Evolutionary conservation across 768 basidiomycete species (phyloP).

Genomic region (Crucibulum laeve): DNA sequence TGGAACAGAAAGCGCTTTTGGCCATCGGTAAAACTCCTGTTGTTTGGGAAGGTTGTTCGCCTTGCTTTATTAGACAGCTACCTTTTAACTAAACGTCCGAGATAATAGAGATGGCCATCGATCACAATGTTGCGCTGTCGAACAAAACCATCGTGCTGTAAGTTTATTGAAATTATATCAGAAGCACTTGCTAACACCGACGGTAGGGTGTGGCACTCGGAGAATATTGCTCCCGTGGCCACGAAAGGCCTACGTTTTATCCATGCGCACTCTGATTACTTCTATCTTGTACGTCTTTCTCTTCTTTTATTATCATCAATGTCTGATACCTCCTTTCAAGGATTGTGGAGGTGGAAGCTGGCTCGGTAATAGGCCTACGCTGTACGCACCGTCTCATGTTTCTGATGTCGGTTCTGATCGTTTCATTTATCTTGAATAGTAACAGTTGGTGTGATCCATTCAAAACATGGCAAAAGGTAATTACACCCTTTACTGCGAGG

Average conservation of each 20-base stretch:
- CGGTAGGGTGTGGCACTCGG: constrained; percentile 68
- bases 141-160: constrained; percentile 58
- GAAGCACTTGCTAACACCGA: neutral
- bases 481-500: neutral
- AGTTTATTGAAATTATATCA: constrained; percentile 10
- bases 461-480: constrained; percentile 75
- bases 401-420: neutral
- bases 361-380: constrained; percentile 46
- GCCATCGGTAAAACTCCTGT: constrained; percentile 67
- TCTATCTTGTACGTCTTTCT: constrained; percentile 54
- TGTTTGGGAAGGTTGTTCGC: constrained; percentile 69
- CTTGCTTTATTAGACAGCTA: constrained; percentile 5
- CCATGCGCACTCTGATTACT: constrained; percentile 70
- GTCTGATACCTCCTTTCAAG: too few relatives aligned
- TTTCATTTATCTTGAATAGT: constrained; percentile 17
- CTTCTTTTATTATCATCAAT: too few relatives aligned
- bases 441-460: constrained; percentile 77
- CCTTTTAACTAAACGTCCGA: too few relatives aligned
- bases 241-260: constrained; percentile 58
- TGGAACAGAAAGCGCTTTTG: constrained; percentile 53
- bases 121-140: constrained; percentile 41
- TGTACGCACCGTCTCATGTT: constrained; percentile 21
- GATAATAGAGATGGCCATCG: constrained; percentile 70
- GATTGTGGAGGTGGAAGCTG: constrained; percentile 75
- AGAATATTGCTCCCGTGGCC: constrained; percentile 53